Conservation (phyloP, 2,329 filamentous ascomycete genomes). For the Diaporthe destruens region DNA sequence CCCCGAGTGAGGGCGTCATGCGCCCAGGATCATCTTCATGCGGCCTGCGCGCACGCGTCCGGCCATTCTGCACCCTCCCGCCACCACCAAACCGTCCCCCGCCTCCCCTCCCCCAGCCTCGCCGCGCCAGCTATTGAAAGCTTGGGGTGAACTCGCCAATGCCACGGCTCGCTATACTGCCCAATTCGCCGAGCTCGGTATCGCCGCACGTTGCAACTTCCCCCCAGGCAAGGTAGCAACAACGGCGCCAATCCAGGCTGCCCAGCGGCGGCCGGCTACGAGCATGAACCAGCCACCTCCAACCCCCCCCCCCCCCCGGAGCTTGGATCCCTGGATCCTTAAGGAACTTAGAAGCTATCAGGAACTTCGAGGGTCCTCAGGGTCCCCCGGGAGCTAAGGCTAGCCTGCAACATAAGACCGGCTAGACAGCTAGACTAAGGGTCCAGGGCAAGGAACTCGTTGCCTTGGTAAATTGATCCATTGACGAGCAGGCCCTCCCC, state of each 20-base stretch:
- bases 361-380: conserved; percentile 9
- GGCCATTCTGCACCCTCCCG: background rate
- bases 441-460: conserved; percentile 17
- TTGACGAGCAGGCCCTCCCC: background rate
- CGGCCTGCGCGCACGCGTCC: conserved; percentile 4
- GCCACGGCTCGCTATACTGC: background rate
- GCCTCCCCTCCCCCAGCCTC: background rate
- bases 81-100: background rate
- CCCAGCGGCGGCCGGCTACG: background rate
- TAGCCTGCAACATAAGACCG: conserved; percentile 16
- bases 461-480: conserved; percentile 21
- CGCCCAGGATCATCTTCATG: conserved; percentile 19
- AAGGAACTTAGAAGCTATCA: background rate
- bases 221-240: background rate
- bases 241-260: background rate
- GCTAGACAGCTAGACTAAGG: conserved; percentile 16
- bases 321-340: conserved; percentile 11
- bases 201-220: background rate
- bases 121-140: background rate
- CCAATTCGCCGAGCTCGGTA: no score
- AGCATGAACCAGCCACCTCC: conserved; percentile 4
- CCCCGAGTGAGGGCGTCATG: conserved; percentile 27
- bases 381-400: conserved; percentile 26
- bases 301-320: background rate
- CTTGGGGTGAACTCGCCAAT: background rate